Percentiles rank a stretch among this genome's conserved stretches.
phyloP scores from a whole-genome alignment of 2,329 filamentous ascomycete species.

The Penicillium sp. region DNA sequence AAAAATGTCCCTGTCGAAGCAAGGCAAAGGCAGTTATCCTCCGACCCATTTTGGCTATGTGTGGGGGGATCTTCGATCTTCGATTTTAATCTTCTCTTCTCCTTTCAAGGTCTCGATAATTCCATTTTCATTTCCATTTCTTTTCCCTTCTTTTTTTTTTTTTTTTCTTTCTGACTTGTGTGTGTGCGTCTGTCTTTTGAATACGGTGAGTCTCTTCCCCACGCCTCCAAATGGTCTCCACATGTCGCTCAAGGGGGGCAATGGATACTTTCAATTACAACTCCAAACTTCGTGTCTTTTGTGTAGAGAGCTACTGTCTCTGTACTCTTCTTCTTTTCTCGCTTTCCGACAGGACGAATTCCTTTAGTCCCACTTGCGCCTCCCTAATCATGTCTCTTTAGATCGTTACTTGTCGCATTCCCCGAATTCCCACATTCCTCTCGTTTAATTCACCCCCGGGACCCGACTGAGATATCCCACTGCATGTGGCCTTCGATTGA shows the following conservation, averaged over 20 bases:
- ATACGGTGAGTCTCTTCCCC: conserved; percentile 27
- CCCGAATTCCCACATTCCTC: conserved; percentile 23
- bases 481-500: conserved; percentile 30
- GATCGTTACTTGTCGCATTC: conserved; percentile 22
- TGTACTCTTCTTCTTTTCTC: background rate
- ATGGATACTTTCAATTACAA: conserved; percentile 16
- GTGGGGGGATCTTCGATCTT: conserved; percentile 8
- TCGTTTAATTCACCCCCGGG: conserved; percentile 10
- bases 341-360: conserved; percentile 3
- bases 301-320: conserved; percentile 5
- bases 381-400: conserved; percentile 17
- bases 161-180: background rate
- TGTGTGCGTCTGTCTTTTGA: conserved; percentile 2
- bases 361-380: background rate
- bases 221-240: conserved; percentile 34
- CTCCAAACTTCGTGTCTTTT: conserved; percentile 8
- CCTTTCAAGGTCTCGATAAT: background rate
- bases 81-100: conserved; percentile 1
- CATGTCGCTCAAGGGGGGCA: conserved; percentile 28
- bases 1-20: background rate
- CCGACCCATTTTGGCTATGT: background rate
- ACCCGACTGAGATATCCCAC: conserved; percentile 11
- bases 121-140: background rate
- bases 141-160: background rate
- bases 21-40: conserved; percentile 6